Conservation (phyloP, 768 basidiomycete species). For the Sarcodon sp. region DNA sequence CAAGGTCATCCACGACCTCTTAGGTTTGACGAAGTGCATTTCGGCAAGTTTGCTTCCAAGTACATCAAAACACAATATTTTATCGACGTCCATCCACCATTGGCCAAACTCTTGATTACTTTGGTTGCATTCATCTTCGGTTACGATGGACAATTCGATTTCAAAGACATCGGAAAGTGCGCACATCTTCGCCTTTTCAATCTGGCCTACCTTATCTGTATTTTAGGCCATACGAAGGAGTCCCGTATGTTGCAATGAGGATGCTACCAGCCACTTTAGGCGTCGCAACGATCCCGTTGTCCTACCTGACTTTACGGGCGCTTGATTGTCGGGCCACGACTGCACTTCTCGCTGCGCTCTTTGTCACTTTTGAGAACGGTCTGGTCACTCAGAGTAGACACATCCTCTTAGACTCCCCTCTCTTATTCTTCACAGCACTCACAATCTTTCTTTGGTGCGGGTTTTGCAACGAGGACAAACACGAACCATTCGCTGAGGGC, state of each 20-base stretch:
- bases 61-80: constrained; percentile 91
- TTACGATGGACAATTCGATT: constrained; percentile 90
- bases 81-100: constrained; percentile 93
- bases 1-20: not conserved
- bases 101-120: constrained; percentile 93
- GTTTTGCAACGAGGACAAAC: constrained; percentile 86
- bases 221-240: constrained; percentile 63
- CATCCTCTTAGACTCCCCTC: constrained; percentile 96
- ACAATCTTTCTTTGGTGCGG: constrained; percentile 78
- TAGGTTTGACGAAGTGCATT: constrained; percentile 98
- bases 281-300: constrained; percentile 76
- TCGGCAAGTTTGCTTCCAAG: constrained; percentile 91
- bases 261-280: constrained; percentile 88
- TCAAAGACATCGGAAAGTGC: constrained; percentile 95
- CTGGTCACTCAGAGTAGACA: constrained; percentile 91
- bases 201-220: constrained; percentile 2
- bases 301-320: constrained; percentile 88
- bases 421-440: constrained; percentile 95
- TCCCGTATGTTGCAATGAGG: constrained; percentile 96
- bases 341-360: constrained; percentile 78
- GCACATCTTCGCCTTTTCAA: constrained; percentile 15
- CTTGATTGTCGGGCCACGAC: constrained; percentile 90
- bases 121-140: constrained; percentile 79
- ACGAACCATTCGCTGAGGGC: constrained; percentile 63
- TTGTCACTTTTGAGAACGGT: constrained; percentile 96